Percentiles rank a stretch among this genome's conserved stretches.
Conservation (phyloP, 768 basidiomycete genomes). For the Gelatoporia subvermispora region DNA sequence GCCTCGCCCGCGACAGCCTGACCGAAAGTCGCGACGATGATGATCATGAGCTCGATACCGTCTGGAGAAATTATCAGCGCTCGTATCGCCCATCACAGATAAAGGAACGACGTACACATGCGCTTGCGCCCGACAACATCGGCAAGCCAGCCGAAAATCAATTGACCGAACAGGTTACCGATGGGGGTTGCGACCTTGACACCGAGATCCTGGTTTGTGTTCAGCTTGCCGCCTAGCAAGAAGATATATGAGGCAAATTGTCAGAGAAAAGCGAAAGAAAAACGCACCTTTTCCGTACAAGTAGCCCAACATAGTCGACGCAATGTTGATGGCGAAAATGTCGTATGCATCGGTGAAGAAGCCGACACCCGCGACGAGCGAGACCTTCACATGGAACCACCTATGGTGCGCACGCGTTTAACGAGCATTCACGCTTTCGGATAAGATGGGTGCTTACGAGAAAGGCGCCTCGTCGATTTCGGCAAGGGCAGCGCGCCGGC, state of each 20-base stretch:
- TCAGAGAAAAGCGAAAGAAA: slow-evolving; percentile 3
- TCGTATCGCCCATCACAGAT: not conserved
- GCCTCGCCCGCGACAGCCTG: slow-evolving; percentile 72
- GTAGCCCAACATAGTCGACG: slow-evolving; percentile 76
- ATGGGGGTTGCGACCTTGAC: slow-evolving; percentile 75
- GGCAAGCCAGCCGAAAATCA: slow-evolving; percentile 78
- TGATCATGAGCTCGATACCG: slow-evolving; percentile 74
- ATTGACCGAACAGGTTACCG: slow-evolving; percentile 70
- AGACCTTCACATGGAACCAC: slow-evolving; percentile 79
- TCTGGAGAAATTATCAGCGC: slow-evolving; percentile 34
- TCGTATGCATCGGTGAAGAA: slow-evolving; percentile 85
- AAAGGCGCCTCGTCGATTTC: slow-evolving; percentile 87
- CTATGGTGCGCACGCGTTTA: slow-evolving; percentile 29
- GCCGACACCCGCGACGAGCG: slow-evolving; percentile 62
- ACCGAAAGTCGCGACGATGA: slow-evolving; percentile 74
- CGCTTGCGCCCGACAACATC: slow-evolving; percentile 72
- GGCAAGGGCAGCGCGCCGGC: slow-evolving; percentile 73
- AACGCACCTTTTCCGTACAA: slow-evolving; percentile 49
- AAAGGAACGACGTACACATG: slow-evolving; percentile 56
- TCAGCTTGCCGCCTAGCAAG: slow-evolving; percentile 27
- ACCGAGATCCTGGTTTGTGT: slow-evolving; percentile 65
- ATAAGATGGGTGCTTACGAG: slow-evolving; percentile 43
- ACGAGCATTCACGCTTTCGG: not conserved
- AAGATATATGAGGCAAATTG: not conserved
- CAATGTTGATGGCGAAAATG: slow-evolving; percentile 89